phyloP scores from a whole-genome alignment of 768 basidiomycete genomes.

The Amanita pseudoporphyria region DNA sequence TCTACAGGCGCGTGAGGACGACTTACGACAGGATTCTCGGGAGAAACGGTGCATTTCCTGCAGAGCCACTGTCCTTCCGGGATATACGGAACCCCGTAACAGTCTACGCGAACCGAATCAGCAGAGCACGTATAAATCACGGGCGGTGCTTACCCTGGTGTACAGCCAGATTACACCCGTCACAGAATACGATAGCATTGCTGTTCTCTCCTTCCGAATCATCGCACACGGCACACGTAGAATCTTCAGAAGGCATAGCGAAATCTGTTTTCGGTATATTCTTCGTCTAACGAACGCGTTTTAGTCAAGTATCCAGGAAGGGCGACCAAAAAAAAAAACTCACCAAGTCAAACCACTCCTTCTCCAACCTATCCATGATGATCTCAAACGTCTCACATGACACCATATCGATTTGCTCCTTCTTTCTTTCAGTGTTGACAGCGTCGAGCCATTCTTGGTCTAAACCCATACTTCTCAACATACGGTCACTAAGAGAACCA shows the following conservation, averaged over 20 bases:
- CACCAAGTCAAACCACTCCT: slow-evolving; percentile 98
- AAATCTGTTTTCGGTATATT: slow-evolving; percentile 84
- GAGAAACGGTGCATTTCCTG: slow-evolving; percentile 95
- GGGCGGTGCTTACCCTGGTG: slow-evolving; percentile 70
- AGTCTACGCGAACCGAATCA: slow-evolving; percentile 44
- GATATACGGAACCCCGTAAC: slow-evolving; percentile 98
- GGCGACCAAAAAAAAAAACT: slow-evolving; percentile 17
- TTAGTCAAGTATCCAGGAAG: not conserved
- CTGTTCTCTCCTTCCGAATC: slow-evolving; percentile 98
- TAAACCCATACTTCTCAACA: slow-evolving; percentile 19
- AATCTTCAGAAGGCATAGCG: slow-evolving; percentile 88
- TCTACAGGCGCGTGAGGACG: not conserved
- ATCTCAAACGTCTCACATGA: slow-evolving; percentile 89
- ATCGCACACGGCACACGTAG: slow-evolving; percentile 94
- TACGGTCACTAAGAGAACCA: not conserved
- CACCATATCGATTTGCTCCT: slow-evolving; percentile 60
- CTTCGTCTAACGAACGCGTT: slow-evolving; percentile 58
- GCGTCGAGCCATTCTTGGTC: slow-evolving; percentile 93
- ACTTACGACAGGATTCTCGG: slow-evolving; percentile 89
- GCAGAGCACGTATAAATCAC: not conserved
- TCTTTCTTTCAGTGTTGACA: slow-evolving; percentile 74
- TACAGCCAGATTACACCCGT: slow-evolving; percentile 98
- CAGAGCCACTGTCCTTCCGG: slow-evolving; percentile 99
- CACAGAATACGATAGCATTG: slow-evolving; percentile 98
- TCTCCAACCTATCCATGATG: slow-evolving; percentile 95